phyloP scores from a whole-genome alignment of 805 yeast genomes.

The Candida broadrunensis region DNA sequence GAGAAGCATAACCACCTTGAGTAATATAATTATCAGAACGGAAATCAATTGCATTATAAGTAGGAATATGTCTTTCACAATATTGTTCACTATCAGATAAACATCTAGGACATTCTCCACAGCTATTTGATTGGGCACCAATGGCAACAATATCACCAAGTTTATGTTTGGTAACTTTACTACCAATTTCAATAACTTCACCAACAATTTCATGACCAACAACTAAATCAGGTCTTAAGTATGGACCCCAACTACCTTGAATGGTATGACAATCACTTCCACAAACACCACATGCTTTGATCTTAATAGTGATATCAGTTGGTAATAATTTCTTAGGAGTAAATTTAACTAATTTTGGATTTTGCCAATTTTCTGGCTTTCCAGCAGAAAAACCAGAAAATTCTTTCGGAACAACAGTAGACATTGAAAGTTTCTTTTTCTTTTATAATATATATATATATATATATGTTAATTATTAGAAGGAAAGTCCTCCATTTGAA shows the following conservation, averaged over 20 bases:
- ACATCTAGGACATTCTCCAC: conserved; percentile 61
- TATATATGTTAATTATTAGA: no score
- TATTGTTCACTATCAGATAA: conserved; percentile 34
- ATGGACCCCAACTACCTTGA: conserved; percentile 49
- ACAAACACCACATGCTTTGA: conserved; percentile 62
- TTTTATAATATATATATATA: no score
- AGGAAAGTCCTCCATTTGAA: no score
- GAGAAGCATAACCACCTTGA: conserved; percentile 51
- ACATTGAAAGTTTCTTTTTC: no score
- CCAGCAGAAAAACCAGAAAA: conserved; percentile 32
- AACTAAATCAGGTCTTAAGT: conserved; percentile 30
- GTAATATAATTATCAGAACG: conserved; percentile 23
- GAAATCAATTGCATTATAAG: conserved; percentile 48
- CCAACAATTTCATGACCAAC: conserved; percentile 70
- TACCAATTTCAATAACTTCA: conserved; percentile 54
- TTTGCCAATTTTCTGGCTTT: conserved; percentile 24
- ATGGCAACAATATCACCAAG: conserved; percentile 78
- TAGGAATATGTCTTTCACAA: conserved; percentile 48
- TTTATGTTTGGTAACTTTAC: conserved; percentile 45
- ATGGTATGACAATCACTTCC: conserved; percentile 58
- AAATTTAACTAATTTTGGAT: conserved; percentile 27
- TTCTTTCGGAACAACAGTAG: conserved; percentile 12
- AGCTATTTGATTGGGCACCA: conserved; percentile 65
- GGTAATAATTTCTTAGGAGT: conserved; percentile 20
- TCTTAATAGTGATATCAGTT: conserved; percentile 52